Evolutionary conservation across 176 grass and related monocot species (phyloP).

Genomic region (Coix lacrymajobi): DNA sequence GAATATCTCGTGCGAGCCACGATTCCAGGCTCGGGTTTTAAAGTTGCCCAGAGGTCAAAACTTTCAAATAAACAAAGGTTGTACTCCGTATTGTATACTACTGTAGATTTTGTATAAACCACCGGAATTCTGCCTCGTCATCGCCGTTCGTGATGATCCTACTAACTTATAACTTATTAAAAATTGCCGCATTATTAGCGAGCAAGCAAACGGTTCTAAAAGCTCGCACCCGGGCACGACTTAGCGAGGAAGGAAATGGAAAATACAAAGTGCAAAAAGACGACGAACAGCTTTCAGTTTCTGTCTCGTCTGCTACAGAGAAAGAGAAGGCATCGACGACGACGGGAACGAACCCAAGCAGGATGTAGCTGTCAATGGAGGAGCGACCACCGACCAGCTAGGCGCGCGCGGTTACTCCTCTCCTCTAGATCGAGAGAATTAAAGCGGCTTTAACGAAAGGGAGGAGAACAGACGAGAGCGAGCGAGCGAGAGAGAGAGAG

Average conservation of each 20-base stretch:
- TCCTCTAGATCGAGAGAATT: not conserved
- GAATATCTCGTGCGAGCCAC: not conserved
- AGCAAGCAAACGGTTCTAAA: not conserved
- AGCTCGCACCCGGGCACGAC: not conserved
- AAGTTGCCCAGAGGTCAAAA: constrained; percentile 9
- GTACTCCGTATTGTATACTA: not conserved
- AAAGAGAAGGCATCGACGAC: not conserved
- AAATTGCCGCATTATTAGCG: not conserved
- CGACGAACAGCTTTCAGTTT: constrained; percentile 3
- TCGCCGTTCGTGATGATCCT: not conserved
- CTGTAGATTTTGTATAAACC: not conserved
- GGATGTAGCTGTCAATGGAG: not conserved
- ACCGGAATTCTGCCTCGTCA: not conserved
- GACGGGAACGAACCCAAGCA: not conserved
- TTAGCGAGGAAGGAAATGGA: not conserved
- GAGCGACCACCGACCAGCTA: constrained; percentile 5
- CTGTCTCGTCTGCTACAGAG: not conserved
- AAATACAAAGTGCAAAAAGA: not conserved
- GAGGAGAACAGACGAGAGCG: too few species aligned
- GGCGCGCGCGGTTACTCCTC: not conserved
- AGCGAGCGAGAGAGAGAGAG: too few species aligned
- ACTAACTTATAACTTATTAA: not conserved
- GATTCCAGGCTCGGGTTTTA: not conserved
- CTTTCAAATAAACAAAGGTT: not conserved
- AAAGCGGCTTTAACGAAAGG: not conserved